Conservation (phyloP, 2,329 filamentous ascomycete genomes). For the Paramyrothecium sp. region DNA sequence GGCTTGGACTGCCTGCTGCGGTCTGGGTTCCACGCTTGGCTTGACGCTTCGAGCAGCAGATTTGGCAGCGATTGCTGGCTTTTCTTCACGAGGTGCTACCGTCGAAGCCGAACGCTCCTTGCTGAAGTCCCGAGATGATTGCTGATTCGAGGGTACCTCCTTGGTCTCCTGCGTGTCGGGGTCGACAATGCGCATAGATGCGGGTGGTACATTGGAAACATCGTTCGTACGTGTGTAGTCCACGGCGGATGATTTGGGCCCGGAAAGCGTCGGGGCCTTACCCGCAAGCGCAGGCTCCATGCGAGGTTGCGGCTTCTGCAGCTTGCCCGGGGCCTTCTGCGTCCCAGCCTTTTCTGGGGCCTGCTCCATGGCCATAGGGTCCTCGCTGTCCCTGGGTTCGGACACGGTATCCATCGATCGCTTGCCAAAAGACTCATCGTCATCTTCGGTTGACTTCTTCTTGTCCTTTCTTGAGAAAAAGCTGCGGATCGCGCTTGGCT, state of each 20-base stretch:
- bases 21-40: conserved; percentile 46
- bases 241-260: conserved; percentile 28
- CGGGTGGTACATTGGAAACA: conserved; percentile 54
- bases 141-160: conserved; percentile 30
- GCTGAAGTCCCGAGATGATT: conserved; percentile 22
- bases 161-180: conserved; percentile 43
- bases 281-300: conserved; percentile 44
- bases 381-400: conserved; percentile 43
- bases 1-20: conserved; percentile 46
- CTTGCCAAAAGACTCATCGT: conserved; percentile 62
- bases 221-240: conserved; percentile 49
- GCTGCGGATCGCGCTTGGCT: conserved; percentile 54
- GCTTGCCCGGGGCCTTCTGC: conserved; percentile 62
- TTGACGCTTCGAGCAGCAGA: conserved; percentile 21
- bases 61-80: conserved; percentile 18
- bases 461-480: conserved; percentile 64
- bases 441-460: conserved; percentile 55
- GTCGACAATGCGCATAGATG: conserved; percentile 59
- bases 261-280: conserved; percentile 27
- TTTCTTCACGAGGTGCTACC: conserved; percentile 35
- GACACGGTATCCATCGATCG: conserved; percentile 55
- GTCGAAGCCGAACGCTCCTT: conserved; percentile 31
- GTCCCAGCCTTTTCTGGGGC: conserved; percentile 44
- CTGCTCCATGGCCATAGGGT: conserved; percentile 39
- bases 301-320: conserved; percentile 65